Conservation (phyloP, 2,329 filamentous ascomycete species). For the Tolypocladium nubicola region DNA sequence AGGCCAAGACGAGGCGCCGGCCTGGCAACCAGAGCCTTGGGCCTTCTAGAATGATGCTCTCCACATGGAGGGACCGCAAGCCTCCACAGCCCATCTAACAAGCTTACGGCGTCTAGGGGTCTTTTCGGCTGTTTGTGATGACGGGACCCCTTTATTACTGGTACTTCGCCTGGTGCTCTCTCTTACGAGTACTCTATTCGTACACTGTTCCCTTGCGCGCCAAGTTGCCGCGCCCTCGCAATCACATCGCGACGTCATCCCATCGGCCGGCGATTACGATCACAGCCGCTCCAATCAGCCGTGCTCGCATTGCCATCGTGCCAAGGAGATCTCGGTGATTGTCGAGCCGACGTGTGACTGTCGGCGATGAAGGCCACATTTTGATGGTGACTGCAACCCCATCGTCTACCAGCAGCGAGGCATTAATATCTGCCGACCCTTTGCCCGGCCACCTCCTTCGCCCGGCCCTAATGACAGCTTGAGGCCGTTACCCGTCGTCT, state of each 20-base stretch:
- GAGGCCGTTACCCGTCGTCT: background rate
- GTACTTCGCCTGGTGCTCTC: background rate
- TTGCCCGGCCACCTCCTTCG: background rate
- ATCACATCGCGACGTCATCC: background rate
- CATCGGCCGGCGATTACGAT: background rate
- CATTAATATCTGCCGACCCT: background rate
- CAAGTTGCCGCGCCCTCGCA: background rate
- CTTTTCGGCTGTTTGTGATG: background rate
- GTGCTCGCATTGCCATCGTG: background rate
- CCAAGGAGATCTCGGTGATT: background rate
- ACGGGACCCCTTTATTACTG: background rate
- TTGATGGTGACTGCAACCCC: no score
- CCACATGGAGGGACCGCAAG: background rate
- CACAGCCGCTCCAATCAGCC: background rate
- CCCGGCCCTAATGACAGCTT: background rate
- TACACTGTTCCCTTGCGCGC: background rate
- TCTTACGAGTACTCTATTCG: no score
- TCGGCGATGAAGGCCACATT: no score
- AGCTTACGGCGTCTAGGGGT: background rate
- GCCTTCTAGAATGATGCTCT: slow-evolving; percentile 8
- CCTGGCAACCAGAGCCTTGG: background rate
- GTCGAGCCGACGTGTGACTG: background rate
- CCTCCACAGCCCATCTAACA: background rate
- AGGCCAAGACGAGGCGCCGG: background rate
- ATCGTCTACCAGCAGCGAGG: background rate